Evolutionary conservation across 2,329 filamentous ascomycete genomes (phyloP), one percentile per base, ranked within the genome.

Genomic region (Myriosclerotinia scirpicola): DNA sequence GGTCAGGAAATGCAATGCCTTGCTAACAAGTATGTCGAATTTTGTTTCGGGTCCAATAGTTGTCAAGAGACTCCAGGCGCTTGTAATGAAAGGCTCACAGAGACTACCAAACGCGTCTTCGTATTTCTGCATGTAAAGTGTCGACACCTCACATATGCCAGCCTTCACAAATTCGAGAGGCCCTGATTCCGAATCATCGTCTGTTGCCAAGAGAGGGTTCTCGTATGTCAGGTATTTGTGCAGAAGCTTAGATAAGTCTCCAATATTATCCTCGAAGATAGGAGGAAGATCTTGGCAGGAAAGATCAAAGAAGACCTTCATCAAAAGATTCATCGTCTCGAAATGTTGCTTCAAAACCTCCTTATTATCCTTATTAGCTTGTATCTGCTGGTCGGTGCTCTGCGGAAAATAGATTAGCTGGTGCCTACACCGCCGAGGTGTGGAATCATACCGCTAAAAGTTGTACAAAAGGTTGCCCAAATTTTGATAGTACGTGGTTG

Each of bases 201-300:
- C 89, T 34, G 91, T 96, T 68, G 88, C 86, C 60, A 98, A 82
- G 15, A 93, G 78, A n/a, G 88, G 83, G 78, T 96, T 97, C 73
- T 92, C 86, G 79, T 97, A 99, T 26, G 87, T 88, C 65, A 99
- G 84, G 78, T 99, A 99, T 78, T 97, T 98, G 80, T 97, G 90
- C 20, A 98, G 83, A 17, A 98, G 83, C 30, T 84, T 82, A 22
- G 91, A 90, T 71, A 99, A 90, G 69, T 86, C 86, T 58, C 83
- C 79, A 26, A 99, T 84, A 75, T 96, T 91, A 71, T 96, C 90
- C 81, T 99, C 95, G 77, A 99, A 96, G 72, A 95, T 89, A 2
- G 94, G 93, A 20, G 95, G 93, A 73, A 99, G 85, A 78, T 99
- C 95, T 77, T 99, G 96, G 76, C 90, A 97, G n/a, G 93, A 97